phyloP scores from a whole-genome alignment of 805 yeast species.

The Lachancea nothofagi region DNA sequence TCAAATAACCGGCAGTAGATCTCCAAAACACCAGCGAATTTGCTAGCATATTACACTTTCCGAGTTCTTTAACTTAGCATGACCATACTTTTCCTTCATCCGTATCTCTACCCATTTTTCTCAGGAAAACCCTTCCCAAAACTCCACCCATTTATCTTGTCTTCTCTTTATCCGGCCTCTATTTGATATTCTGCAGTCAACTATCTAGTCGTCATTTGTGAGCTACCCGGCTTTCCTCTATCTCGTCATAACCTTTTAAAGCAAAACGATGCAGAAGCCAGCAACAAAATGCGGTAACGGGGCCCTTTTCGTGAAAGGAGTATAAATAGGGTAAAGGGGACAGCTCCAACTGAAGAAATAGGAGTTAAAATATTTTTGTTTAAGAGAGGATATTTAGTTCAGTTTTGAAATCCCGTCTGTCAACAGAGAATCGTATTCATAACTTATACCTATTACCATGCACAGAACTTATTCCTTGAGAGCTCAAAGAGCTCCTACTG shows the following conservation, averaged over 20 bases:
- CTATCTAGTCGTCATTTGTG: not conserved
- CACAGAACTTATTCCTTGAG: slow-evolving; percentile 83
- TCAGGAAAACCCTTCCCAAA: no score
- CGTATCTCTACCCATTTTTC: no score
- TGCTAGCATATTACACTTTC: no score
- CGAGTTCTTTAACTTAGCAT: no score
- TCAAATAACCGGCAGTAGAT: no score
- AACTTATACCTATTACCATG: slow-evolving; percentile 36
- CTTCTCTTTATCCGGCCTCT: no score
- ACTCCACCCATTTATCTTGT: no score
- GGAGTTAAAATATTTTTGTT: not conserved
- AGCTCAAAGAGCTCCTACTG: slow-evolving; percentile 74
- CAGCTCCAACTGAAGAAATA: not conserved
- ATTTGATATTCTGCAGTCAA: not conserved
- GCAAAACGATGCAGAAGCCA: slow-evolving; percentile 9
- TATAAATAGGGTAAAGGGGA: slow-evolving; percentile 6
- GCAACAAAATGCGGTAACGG: slow-evolving; percentile 1
- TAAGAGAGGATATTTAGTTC: not conserved
- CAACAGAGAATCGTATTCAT: no score
- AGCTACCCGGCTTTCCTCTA: slow-evolving; percentile 8
- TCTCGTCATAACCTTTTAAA: slow-evolving; percentile 7
- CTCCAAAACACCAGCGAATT: no score
- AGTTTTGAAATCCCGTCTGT: not conserved
- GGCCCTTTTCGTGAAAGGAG: not conserved
- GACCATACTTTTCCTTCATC: no score